phyloP scores from a whole-genome alignment of 2,329 filamentous ascomycete genomes.

The Colletotrichum sp. region DNA sequence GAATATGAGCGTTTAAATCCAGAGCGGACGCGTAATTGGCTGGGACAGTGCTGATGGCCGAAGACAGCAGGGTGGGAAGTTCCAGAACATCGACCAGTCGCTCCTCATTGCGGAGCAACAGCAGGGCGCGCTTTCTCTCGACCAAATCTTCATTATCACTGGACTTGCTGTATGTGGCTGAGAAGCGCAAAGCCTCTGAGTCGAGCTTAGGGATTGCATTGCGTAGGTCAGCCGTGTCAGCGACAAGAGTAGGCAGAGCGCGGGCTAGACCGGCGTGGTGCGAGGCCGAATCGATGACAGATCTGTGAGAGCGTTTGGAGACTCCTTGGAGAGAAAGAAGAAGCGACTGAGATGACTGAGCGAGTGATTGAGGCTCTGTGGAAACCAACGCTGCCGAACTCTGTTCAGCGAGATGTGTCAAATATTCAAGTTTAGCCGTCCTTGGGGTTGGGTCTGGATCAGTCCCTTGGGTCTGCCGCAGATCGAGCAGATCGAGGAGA shows the following conservation, averaged over 20 bases:
- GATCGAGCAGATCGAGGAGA: constrained; percentile 79
- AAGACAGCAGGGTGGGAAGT: constrained; percentile 82
- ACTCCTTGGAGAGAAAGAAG: constrained; percentile 85
- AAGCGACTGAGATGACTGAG: constrained; percentile 80
- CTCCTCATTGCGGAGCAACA: constrained; percentile 86
- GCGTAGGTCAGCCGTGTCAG: constrained; percentile 70
- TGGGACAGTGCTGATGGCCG: constrained; percentile 69
- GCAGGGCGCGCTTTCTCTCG: constrained; percentile 77
- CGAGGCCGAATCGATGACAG: constrained; percentile 80
- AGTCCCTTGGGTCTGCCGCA: constrained; percentile 42
- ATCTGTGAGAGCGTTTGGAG: constrained; percentile 86
- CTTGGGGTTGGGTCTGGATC: not conserved
- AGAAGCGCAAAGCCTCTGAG: constrained; percentile 78
- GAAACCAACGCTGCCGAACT: constrained; percentile 74
- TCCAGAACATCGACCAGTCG: constrained; percentile 90
- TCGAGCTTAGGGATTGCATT: constrained; percentile 81
- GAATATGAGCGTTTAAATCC: constrained; percentile 93
- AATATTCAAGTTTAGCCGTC: constrained; percentile 62
- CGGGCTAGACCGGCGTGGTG: constrained; percentile 75
- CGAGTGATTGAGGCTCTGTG: constrained; percentile 79
- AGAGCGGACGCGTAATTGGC: constrained; percentile 88
- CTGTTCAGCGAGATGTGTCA: constrained; percentile 78
- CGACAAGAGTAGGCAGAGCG: constrained; percentile 74
- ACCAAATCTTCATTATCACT: constrained; percentile 73
- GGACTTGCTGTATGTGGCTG: constrained; percentile 79